Evolutionary conservation across 257 asterid species (phyloP).

Genomic region (Thymus mandschuricus): DNA sequence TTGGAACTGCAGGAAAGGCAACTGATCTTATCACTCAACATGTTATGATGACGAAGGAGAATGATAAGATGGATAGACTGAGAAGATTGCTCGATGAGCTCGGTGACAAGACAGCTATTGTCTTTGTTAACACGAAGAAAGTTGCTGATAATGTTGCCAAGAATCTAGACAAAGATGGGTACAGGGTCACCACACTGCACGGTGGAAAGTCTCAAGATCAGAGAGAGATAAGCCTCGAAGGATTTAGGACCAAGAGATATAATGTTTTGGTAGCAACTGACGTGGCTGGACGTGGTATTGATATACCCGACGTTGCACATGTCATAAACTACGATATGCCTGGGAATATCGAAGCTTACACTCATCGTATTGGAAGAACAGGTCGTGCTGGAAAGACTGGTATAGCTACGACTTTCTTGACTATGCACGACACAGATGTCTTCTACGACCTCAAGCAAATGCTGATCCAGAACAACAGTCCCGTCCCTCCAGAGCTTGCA

Average conservation of each 20-base stretch:
- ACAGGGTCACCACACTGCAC: constrained; percentile 64
- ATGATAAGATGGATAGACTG: constrained; percentile 56
- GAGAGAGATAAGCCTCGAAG: constrained; percentile 65
- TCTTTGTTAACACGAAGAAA: constrained; percentile 58
- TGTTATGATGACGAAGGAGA: constrained; percentile 58
- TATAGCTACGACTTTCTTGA: constrained; percentile 63
- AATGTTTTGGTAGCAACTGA: constrained; percentile 68
- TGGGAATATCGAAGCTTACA: constrained; percentile 57
- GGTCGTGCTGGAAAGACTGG: constrained; percentile 81
- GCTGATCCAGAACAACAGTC: constrained; percentile 62
- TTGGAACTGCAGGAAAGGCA: constrained; percentile 69
- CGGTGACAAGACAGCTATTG: constrained; percentile 65
- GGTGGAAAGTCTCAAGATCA: constrained; percentile 71
- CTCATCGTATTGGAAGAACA: constrained; percentile 69
- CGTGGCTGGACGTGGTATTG: constrained; percentile 73
- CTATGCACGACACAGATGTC: constrained; percentile 60
- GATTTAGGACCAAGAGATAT: constrained; percentile 60
- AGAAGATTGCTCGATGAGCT: constrained; percentile 56
- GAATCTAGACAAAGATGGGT: constrained; percentile 48
- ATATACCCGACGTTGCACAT: constrained; percentile 70
- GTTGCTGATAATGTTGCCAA: constrained; percentile 57
- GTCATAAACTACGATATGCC: constrained; percentile 67
- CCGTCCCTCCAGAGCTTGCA: constrained; percentile 55
- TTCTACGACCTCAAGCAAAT: constrained; percentile 65
- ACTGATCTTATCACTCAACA: constrained; percentile 57